Evolutionary conservation across 2,329 filamentous ascomycete genomes (phyloP).

Genomic region (Trichoderma atrobrunneum): DNA sequence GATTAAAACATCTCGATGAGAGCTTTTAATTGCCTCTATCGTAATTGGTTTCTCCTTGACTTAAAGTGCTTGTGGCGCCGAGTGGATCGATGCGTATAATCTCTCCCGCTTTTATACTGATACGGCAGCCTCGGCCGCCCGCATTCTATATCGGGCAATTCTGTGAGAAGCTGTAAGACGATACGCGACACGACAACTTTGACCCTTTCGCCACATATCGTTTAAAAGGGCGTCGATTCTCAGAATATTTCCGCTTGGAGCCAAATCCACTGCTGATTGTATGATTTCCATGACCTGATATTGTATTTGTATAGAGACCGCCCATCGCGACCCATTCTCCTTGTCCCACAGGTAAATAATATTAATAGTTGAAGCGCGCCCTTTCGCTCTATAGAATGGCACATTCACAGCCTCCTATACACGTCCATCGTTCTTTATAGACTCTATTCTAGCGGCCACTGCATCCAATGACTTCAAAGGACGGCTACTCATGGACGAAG

Average conservation of each 20-base stretch:
- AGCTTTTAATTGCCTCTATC: background rate
- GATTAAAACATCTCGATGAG: background rate
- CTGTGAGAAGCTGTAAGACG: background rate
- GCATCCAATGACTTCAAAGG: conserved; percentile 8
- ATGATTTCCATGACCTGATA: background rate
- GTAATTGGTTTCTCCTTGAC: background rate
- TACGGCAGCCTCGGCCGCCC: background rate
- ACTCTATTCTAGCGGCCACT: background rate
- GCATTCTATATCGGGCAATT: conserved; percentile 7
- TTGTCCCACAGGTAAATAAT: background rate
- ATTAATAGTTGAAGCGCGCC: conserved; percentile 10
- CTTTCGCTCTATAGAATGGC: background rate
- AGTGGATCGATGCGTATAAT: background rate
- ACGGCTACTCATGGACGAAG: conserved; percentile 11
- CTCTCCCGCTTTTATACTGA: background rate
- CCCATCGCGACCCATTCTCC: background rate
- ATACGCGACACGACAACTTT: background rate
- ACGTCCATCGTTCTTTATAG: background rate
- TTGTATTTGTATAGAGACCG: background rate
- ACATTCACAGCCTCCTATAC: background rate
- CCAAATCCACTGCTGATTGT: background rate
- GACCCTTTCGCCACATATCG: background rate
- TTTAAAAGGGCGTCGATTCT: background rate
- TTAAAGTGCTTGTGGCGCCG: background rate
- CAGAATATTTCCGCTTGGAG: conserved; percentile 10